Percentiles rank a stretch among this genome's conserved stretches.
Conservation (phyloP, 2,329 filamentous ascomycete genomes). For the Gyromitra esculenta region DNA sequence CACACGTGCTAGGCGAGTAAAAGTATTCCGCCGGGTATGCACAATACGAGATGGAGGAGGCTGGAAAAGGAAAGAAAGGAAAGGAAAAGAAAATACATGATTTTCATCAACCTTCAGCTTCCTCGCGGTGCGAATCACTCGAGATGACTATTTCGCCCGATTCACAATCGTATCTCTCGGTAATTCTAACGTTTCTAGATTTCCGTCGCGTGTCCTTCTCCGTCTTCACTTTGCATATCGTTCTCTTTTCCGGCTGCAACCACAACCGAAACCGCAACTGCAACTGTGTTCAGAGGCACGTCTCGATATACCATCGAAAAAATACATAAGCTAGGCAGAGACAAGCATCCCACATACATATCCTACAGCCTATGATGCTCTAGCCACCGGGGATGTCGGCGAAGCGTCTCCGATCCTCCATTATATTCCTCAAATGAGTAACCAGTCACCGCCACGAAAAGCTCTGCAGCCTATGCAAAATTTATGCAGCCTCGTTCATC, state of each 20-base stretch:
- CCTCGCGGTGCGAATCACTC: not conserved
- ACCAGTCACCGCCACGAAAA: slow-evolving; percentile 9
- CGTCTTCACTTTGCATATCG: slow-evolving; percentile 4
- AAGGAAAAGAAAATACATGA: not conserved
- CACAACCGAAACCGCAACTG: slow-evolving; percentile 21
- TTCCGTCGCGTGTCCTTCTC: slow-evolving; percentile 11
- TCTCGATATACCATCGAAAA: slow-evolving; percentile 31
- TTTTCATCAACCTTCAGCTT: slow-evolving; percentile 11
- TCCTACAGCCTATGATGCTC: slow-evolving; percentile 8
- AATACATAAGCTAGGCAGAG: not conserved
- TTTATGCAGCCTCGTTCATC: slow-evolving; percentile 1
- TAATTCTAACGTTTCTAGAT: slow-evolving; percentile 6
- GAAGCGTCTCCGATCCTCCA: slow-evolving; percentile 16
- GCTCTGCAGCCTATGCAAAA: slow-evolving; percentile 6
- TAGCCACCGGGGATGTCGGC: slow-evolving; percentile 39
- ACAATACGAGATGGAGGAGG: slow-evolving; percentile 29
- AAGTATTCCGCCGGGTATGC: slow-evolving; percentile 22
- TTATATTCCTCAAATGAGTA: slow-evolving; percentile 17
- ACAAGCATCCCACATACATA: slow-evolving; percentile 21
- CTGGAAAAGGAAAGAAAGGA: not conserved
- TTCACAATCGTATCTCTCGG: slow-evolving; percentile 24
- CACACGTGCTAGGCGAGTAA: slow-evolving; percentile 51
- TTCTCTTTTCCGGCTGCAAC: slow-evolving; percentile 8
- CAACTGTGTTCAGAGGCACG: slow-evolving; percentile 16
- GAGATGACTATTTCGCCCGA: slow-evolving; percentile 7